These are phyloP conservation scores for Cytospora piceae DNA, from an alignment of 2,329 filamentous ascomycete genomes.

Conservation along the genomic window DNA sequence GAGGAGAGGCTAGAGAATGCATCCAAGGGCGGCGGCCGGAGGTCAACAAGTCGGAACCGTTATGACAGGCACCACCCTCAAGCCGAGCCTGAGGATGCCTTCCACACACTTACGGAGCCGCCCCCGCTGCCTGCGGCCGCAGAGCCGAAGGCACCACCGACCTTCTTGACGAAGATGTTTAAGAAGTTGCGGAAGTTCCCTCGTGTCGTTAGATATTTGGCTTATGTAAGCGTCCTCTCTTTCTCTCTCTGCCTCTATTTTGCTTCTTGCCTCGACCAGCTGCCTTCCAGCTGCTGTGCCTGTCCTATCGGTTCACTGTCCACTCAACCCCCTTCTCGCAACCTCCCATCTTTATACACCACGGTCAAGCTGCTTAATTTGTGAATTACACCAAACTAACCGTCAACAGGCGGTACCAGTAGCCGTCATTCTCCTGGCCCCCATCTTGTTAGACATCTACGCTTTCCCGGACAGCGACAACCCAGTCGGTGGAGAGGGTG, in stretches of 20 bases:
- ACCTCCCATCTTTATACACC: no score
- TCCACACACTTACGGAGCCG: slow-evolving; percentile 44
- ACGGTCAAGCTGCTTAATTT: not conserved
- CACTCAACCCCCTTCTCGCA: not conserved
- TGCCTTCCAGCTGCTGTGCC: no score
- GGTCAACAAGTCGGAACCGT: slow-evolving; percentile 37
- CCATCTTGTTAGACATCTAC: slow-evolving; percentile 43
- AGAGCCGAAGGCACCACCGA: slow-evolving; percentile 33
- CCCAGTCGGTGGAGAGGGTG: slow-evolving; percentile 67
- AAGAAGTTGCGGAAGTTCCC: slow-evolving; percentile 53
- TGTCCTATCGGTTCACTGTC: no score
- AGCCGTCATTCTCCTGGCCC: slow-evolving; percentile 49
- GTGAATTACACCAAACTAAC: not conserved
- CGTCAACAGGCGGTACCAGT: slow-evolving; percentile 42
- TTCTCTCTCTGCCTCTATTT: not conserved
- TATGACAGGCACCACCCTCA: slow-evolving; percentile 39
- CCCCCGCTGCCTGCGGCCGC: slow-evolving; percentile 22
- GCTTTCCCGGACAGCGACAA: slow-evolving; percentile 44
- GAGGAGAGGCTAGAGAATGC: slow-evolving; percentile 42
- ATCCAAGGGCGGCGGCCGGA: slow-evolving; percentile 24
- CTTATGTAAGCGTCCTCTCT: slow-evolving; percentile 45
- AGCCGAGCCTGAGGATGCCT: slow-evolving; percentile 49
- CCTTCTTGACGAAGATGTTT: slow-evolving; percentile 44
- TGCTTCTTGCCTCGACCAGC: not conserved
- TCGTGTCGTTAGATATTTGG: slow-evolving; percentile 52